Percentiles rank a stretch among this genome's conserved stretches.
Evolutionary conservation across 371 early-diverging fungal genomes (phyloP).

Genomic region (Haplosporangium sp.): DNA sequence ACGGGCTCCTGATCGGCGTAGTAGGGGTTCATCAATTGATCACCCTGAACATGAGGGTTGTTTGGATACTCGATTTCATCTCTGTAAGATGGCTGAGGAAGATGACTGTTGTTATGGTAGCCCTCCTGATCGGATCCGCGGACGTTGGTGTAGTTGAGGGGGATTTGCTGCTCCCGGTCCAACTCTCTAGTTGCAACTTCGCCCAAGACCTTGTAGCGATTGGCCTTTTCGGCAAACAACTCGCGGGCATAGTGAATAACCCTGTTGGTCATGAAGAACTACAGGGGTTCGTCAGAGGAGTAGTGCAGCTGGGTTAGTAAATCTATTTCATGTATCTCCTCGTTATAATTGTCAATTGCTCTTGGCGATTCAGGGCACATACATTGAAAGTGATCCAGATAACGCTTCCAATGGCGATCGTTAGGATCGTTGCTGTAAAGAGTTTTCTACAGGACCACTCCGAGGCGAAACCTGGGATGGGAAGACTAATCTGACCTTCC

Average conservation of each 20-base stretch:
- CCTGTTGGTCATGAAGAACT: conserved; percentile 53
- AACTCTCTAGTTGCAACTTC: conserved; percentile 47
- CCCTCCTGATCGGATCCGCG: conserved; percentile 20
- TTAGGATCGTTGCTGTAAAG: conserved; percentile 22
- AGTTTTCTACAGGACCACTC: conserved; percentile 42
- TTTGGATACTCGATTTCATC: conserved; percentile 51
- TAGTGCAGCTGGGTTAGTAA: not conserved
- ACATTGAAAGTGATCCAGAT: conserved; percentile 49
- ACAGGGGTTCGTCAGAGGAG: not conserved
- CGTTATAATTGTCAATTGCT: not conserved
- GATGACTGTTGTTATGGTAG: conserved; percentile 15
- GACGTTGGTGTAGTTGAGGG: conserved; percentile 48
- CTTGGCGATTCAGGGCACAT: not conserved
- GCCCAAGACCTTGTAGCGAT: conserved; percentile 45
- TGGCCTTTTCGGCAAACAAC: conserved; percentile 32
- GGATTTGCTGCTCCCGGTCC: conserved; percentile 53
- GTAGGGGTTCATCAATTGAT: conserved; percentile 36
- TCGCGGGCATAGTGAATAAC: conserved; percentile 55
- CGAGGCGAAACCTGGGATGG: conserved; percentile 31
- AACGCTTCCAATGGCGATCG: conserved; percentile 31
- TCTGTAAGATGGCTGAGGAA: conserved; percentile 38
- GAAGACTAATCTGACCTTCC: conserved; percentile 5
- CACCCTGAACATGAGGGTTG: conserved; percentile 20
- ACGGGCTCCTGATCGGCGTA: conserved; percentile 29
- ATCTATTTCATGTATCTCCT: too few species aligned